Conservation (phyloP, 768 basidiomycete genomes). For the Suillus subluteus region DNA sequence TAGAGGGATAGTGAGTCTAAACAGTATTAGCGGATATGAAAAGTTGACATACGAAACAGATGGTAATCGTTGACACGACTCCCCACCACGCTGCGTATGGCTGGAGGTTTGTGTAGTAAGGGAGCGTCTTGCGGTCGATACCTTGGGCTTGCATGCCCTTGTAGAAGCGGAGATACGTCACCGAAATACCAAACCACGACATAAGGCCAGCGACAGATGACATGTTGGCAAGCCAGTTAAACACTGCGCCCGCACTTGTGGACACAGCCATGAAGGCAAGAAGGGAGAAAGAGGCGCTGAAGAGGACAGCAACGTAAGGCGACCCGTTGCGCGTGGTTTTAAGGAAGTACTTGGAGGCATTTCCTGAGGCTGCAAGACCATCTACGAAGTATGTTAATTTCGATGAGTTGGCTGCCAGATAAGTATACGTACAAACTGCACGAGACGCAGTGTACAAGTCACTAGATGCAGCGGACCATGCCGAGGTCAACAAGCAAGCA, state of each 20-base stretch:
- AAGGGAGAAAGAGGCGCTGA: constrained; percentile 65
- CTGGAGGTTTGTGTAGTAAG: constrained; percentile 68
- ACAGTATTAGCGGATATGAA: neutral
- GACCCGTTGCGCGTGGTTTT: constrained; percentile 73
- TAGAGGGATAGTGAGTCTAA: constrained; percentile 43
- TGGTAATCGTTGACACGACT: constrained; percentile 39
- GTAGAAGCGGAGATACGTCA: constrained; percentile 85
- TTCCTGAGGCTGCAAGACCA: constrained; percentile 77
- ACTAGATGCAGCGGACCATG: constrained; percentile 90
- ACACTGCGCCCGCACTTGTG: constrained; percentile 69
- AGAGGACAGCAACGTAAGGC: constrained; percentile 71
- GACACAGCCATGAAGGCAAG: constrained; percentile 83
- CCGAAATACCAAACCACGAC: constrained; percentile 79
- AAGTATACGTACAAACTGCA: constrained; percentile 66
- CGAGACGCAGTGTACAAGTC: constrained; percentile 92
- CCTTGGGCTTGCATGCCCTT: constrained; percentile 80
- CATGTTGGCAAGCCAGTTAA: constrained; percentile 81
- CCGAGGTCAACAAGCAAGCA: constrained; percentile 82
- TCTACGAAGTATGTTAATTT: constrained; percentile 44
- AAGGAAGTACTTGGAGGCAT: constrained; percentile 81
- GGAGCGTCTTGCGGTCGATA: constrained; percentile 68
- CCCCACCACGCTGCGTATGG: constrained; percentile 75
- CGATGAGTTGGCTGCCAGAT: neutral
- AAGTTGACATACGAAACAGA: constrained; percentile 60
- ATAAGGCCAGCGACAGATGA: constrained; percentile 67